Percentiles rank a stretch among this genome's conserved stretches.
Evolutionary conservation across 495 filamentous ascomycete species (phyloP).

Genomic region (Podospora tetraspora): DNA sequence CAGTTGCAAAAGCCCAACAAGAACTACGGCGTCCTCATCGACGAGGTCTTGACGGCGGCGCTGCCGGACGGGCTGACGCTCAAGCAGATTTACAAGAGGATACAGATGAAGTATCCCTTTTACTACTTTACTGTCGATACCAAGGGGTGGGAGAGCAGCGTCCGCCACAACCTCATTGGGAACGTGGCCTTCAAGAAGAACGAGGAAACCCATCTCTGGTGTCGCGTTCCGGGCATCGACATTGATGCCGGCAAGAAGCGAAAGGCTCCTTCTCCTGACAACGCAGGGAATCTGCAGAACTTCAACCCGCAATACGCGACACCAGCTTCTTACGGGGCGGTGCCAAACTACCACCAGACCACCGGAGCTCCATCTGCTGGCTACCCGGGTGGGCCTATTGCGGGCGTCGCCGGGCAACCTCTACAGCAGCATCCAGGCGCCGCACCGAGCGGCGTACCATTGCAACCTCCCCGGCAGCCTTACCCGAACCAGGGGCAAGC

Average conservation of each 20-base stretch:
- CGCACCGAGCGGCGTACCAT: not conserved
- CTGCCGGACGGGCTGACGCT: constrained; percentile 65
- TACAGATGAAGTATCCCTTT: constrained; percentile 83
- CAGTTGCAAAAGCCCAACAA: constrained; percentile 76
- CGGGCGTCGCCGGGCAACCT: constrained; percentile 27
- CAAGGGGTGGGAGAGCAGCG: constrained; percentile 94
- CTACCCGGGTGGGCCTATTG: constrained; percentile 18
- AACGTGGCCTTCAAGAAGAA: constrained; percentile 84
- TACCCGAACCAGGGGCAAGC: not conserved
- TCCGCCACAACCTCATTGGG: constrained; percentile 90
- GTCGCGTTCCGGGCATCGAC: constrained; percentile 45
- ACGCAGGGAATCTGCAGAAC: constrained; percentile 24
- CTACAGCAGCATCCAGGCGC: constrained; percentile 10
- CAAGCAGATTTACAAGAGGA: constrained; percentile 88
- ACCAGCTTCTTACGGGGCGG: constrained; percentile 24
- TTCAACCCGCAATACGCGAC: constrained; percentile 25
- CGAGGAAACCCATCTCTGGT: constrained; percentile 51
- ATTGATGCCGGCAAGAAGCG: constrained; percentile 50
- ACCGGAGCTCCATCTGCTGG: constrained; percentile 24
- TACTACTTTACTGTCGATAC: constrained; percentile 77
- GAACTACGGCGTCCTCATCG: constrained; percentile 87
- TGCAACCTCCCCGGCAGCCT: constrained; percentile 16
- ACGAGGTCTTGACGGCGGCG: constrained; percentile 77
- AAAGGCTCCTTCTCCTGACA: constrained; percentile 44
- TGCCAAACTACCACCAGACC: constrained; percentile 24